Conservation (phyloP, 2,329 filamentous ascomycete genomes). For the Sporothrix brunneoviolacea region DNA sequence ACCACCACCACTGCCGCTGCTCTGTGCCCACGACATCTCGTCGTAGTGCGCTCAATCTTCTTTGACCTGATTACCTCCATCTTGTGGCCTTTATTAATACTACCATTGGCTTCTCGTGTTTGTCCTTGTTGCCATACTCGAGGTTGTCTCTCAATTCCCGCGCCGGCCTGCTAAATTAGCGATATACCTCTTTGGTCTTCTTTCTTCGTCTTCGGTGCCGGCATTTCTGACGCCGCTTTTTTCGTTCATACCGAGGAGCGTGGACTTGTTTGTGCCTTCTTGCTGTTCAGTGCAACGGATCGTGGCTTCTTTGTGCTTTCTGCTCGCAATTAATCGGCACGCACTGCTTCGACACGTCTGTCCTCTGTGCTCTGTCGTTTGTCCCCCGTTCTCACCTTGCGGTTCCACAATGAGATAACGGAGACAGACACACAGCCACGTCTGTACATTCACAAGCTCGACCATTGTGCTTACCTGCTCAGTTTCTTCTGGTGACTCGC, state of each 20-base stretch:
- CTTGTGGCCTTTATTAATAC: not conserved
- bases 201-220: too few relatives aligned
- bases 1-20: too few relatives aligned
- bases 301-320: not conserved
- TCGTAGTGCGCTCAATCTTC: too few relatives aligned
- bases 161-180: too few relatives aligned
- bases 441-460: not conserved
- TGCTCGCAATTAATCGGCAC: not conserved
- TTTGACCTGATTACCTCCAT: not conserved
- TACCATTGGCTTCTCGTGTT: not conserved
- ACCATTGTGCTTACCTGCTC: not conserved
- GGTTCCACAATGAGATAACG: conserved; percentile 3
- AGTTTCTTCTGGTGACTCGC: too few relatives aligned
- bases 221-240: too few relatives aligned
- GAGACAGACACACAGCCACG: not conserved
- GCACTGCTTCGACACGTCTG: not conserved
- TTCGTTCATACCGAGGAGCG: too few relatives aligned
- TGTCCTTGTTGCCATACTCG: not conserved
- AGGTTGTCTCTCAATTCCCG: not conserved
- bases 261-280: too few relatives aligned
- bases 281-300: not conserved
- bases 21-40: too few relatives aligned
- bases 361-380: not conserved
- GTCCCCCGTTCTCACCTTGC: not conserved
- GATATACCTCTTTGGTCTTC: too few relatives aligned